Conservation (phyloP, 1,284 basidiomycete genomes). For the Rhodotorula sp. region DNA sequence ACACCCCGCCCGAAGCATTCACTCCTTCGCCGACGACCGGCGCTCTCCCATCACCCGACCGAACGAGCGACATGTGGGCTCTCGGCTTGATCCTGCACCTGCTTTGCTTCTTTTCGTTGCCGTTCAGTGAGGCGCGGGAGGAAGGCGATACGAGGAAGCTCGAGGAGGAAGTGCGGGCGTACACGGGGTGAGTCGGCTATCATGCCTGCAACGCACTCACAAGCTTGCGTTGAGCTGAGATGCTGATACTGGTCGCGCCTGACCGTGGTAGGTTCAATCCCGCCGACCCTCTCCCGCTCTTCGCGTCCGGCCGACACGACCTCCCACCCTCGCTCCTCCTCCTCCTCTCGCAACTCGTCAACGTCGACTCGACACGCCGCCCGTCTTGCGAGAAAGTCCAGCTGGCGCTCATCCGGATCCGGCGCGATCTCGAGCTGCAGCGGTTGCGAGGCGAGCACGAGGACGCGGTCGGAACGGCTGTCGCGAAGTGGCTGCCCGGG, state of each 20-base stretch:
- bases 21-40: conserved; percentile 14
- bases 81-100: conserved; percentile 44
- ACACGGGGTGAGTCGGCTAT: conserved; percentile 34
- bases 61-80: conserved; percentile 42
- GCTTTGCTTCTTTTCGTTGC: conserved; percentile 43
- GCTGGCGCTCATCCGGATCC: neutral
- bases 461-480: neutral
- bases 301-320: conserved; percentile 36
- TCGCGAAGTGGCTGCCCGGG: neutral
- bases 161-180: conserved; percentile 40
- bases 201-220: neutral
- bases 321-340: conserved; percentile 33
- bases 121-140: conserved; percentile 27
- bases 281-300: neutral
- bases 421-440: conserved; percentile 2
- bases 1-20: conserved; percentile 42
- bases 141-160: conserved; percentile 26
- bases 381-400: conserved; percentile 36
- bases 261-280: neutral
- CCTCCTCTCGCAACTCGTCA: conserved; percentile 38
- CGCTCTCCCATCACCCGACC: conserved; percentile 21
- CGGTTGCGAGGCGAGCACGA: neutral
- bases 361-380: conserved; percentile 28
- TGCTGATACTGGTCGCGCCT: neutral
- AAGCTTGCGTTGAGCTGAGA: neutral